phyloP scores from a whole-genome alignment of 768 basidiomycete genomes.

The Rhizopogon sp. region DNA sequence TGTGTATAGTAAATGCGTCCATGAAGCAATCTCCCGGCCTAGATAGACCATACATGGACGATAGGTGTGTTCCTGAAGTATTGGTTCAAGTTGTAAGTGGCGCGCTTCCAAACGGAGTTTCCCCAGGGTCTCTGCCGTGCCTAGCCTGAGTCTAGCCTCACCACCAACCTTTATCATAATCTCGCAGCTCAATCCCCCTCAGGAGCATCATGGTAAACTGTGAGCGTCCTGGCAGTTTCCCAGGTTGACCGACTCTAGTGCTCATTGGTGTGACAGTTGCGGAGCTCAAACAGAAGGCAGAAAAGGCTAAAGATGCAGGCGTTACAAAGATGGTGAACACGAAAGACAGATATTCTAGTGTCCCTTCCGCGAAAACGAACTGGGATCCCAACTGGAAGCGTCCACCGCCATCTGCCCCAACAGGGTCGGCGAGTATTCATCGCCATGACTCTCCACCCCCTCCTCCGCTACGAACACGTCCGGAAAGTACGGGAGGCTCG shows the following conservation, averaged over 20 bases:
- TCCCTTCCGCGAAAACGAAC: slow-evolving; percentile 54
- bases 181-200: neutral
- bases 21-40: too few relatives aligned
- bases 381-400: slow-evolving; percentile 56
- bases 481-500: slow-evolving; percentile 9
- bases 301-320: slow-evolving; percentile 53
- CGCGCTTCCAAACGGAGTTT: too few relatives aligned
- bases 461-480: slow-evolving; percentile 29
- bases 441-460: slow-evolving; percentile 23
- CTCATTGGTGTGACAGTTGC: slow-evolving; percentile 37
- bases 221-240: slow-evolving; percentile 11
- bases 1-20: too few relatives aligned
- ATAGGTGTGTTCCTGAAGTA: too few relatives aligned
- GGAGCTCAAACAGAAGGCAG: slow-evolving; percentile 62
- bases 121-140: too few relatives aligned
- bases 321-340: slow-evolving; percentile 49
- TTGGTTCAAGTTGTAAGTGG: too few relatives aligned
- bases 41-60: too few relatives aligned
- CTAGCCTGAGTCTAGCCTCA: too few relatives aligned
- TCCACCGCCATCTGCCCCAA: slow-evolving; percentile 34
- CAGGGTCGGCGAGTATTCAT: slow-evolving; percentile 6
- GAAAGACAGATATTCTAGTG: slow-evolving; percentile 51
- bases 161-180: neutral
- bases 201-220: slow-evolving; percentile 22
- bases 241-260: neutral